These are phyloP conservation scores for Penicillium cosmopolitanum DNA, from an alignment of 495 filamentous ascomycete genomes.

Conservation along the genomic window DNA sequence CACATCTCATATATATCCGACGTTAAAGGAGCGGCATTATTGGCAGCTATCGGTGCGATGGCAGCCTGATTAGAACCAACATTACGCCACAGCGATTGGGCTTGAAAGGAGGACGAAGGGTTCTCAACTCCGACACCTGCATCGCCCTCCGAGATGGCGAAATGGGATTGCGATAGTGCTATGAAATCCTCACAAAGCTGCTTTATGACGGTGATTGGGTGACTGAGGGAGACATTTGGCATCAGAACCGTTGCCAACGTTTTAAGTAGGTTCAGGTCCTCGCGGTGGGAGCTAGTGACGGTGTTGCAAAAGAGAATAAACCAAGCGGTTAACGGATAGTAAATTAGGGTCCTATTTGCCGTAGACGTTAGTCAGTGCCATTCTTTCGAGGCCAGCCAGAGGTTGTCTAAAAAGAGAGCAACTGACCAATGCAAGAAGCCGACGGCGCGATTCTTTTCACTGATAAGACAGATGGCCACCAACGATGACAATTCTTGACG, in stretches of 20 bases:
- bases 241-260: background rate
- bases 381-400: background rate
- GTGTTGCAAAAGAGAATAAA: background rate
- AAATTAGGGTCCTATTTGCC: background rate
- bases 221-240: constrained; percentile 1
- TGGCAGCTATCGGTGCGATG: too few species aligned
- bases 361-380: background rate
- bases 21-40: too few species aligned
- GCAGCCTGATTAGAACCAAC: too few species aligned
- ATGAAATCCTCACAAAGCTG: background rate
- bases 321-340: background rate
- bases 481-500: constrained; percentile 24
- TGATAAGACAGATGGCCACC: constrained; percentile 23
- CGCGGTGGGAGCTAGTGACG: background rate
- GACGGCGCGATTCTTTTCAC: constrained; percentile 22
- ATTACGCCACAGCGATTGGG: too few species aligned
- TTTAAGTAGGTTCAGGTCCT: background rate
- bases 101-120: too few species aligned
- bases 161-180: background rate
- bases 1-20: background rate
- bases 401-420: background rate
- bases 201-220: background rate
- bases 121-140: too few species aligned
- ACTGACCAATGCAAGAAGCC: constrained; percentile 27
- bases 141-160: background rate